Base-by-base conservation (phyloP, 2,329 filamentous ascomycete genomes). In the Thielaviopsis punctulata region DNA sequence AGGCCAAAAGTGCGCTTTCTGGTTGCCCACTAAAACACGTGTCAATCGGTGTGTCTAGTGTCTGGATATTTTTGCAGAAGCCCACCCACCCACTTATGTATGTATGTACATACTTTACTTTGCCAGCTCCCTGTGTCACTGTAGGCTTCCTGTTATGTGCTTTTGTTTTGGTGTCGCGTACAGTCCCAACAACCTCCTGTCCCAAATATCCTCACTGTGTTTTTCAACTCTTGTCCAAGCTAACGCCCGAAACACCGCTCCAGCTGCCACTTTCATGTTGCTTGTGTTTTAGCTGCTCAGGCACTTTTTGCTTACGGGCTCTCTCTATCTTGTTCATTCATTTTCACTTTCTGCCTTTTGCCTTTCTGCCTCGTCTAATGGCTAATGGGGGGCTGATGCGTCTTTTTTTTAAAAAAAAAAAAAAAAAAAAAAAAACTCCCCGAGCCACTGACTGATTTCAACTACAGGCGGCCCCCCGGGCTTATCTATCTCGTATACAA, bases 141-240 rank as follows among this genome's bases (percentile, higher is more conserved):
- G 41, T 30, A 54, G 33, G 18, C 33, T 47, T 25, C 25, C 49
- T 21, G 25, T 23, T 44, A 33, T 25, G n/a, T 39, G 21, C 21
- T 51, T n/a, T 52, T 45, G 48, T 48, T 54, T 47, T 45, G 45
- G 30, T 48, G 44, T 54, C 49, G 44, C 48, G 48, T 54, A 54
- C 52, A 51, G 52, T 54, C 12, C 13, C 18, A 18, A 15, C 19
- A 22, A n/a, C 24, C 52, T 44, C 52, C 52, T 54, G 19, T n/a
- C 13, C 41, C 13, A 13, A 19, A 36, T 24, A 24, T 30, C 27
- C 43, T 23, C 41, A 53, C 52, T 53, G 52, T 53, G 41, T 53
- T 49, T 52, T 52, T 39, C n/a, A n/a, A n/a, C n/a, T n/a, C 30
- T 18, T 15, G 15, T 48, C 23, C 33, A 39, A 12, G n/a, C n/a